Conservation (phyloP, 1,139 yeast species). For the Blastobotrys proliferans region DNA sequence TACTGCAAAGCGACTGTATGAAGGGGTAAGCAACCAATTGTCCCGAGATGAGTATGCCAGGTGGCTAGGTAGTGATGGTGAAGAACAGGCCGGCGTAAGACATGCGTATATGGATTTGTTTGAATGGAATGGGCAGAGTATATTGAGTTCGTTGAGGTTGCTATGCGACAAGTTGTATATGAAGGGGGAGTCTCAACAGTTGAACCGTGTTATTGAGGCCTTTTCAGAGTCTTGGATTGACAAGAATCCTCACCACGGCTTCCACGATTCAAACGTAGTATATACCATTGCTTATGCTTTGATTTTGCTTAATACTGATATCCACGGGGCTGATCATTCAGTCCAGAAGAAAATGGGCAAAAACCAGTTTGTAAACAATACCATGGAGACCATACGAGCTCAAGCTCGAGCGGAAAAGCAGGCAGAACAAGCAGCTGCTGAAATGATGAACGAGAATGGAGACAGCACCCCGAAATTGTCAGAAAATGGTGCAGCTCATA, state of each 20-base stretch:
- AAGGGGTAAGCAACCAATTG: slow-evolving; percentile 23
- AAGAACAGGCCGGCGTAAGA: slow-evolving; percentile 21
- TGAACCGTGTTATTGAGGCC: slow-evolving; percentile 67
- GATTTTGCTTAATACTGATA: slow-evolving; percentile 55
- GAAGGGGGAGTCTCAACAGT: slow-evolving; percentile 79
- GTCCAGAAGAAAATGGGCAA: slow-evolving; percentile 36
- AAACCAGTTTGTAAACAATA: slow-evolving; percentile 29
- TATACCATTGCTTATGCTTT: slow-evolving; percentile 71
- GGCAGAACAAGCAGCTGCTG: slow-evolving; percentile 11
- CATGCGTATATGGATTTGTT: slow-evolving; percentile 32
- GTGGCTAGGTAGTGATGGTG: slow-evolving; percentile 31
- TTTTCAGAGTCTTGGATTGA: slow-evolving; percentile 64
- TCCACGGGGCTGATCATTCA: slow-evolving; percentile 35
- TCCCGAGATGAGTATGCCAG: slow-evolving; percentile 30
- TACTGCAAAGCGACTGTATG: slow-evolving; percentile 25
- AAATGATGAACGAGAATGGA: no score
- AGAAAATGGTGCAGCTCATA: no score
- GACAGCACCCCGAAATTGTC: no score
- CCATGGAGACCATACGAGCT: slow-evolving; percentile 26
- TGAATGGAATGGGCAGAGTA: slow-evolving; percentile 28
- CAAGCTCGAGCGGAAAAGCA: slow-evolving; percentile 14
- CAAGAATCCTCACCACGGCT: slow-evolving; percentile 43
- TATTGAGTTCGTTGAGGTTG: slow-evolving; percentile 50
- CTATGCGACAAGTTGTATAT: slow-evolving; percentile 64
- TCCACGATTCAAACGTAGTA: slow-evolving; percentile 58